These are phyloP conservation scores for Blastobotrys arbuscula DNA, from an alignment of 1,139 yeast species.

Conservation along the genomic window DNA sequence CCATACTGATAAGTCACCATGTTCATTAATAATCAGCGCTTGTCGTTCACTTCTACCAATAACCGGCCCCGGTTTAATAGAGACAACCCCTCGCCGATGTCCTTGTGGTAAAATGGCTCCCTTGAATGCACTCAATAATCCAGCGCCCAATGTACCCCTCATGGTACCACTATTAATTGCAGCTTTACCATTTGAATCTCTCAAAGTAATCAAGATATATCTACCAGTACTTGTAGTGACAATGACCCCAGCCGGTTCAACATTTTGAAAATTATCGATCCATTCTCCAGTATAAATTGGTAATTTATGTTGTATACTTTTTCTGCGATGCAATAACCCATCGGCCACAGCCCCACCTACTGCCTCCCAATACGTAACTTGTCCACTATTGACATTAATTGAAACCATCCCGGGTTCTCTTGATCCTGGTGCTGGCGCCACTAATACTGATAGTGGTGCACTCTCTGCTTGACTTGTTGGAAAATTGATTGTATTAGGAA, in stretches of 20 bases:
- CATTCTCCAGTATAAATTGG: conserved; percentile 35
- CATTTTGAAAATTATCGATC: conserved; percentile 52
- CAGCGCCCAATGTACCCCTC: conserved; percentile 29
- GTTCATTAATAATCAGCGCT: conserved; percentile 37
- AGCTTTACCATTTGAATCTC: conserved; percentile 68
- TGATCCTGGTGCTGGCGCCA: conserved; percentile 58
- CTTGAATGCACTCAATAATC: conserved; percentile 29
- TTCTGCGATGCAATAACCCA: conserved; percentile 46
- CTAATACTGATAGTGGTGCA: conserved; percentile 55
- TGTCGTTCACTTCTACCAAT: conserved; percentile 49
- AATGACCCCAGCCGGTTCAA: conserved; percentile 72
- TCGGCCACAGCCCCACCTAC: conserved; percentile 64
- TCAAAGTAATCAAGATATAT: conserved; percentile 54
- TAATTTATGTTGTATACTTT: conserved; percentile 35
- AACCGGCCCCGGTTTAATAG: conserved; percentile 54
- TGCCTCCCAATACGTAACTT: conserved; percentile 58
- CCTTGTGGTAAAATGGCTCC: conserved; percentile 29
- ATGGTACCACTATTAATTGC: conserved; percentile 20
- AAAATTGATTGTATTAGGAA: conserved; percentile 49
- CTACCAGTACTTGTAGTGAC: conserved; percentile 69
- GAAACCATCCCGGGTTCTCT: conserved; percentile 67
- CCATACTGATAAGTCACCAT: conserved; percentile 45
- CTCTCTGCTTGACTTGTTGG: conserved; percentile 32
- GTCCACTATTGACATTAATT: conserved; percentile 51
- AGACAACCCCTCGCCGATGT: conserved; percentile 47